Base-by-base conservation (phyloP, 768 basidiomycete genomes). In the Trametes cingulata region DNA sequence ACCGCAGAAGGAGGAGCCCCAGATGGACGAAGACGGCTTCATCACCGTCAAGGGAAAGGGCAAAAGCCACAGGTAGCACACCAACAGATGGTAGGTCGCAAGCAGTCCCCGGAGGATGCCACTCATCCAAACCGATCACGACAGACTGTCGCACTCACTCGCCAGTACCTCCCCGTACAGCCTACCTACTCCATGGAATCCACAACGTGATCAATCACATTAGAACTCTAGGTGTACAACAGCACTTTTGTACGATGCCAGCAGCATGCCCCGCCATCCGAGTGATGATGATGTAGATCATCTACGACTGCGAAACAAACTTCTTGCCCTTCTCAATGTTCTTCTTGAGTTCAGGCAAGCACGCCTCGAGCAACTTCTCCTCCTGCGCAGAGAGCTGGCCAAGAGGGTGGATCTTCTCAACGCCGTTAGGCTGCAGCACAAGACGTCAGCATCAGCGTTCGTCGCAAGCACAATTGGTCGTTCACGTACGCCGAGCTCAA, bases 261-360 rank as follows among this genome's bases (percentile, higher is more conserved):
- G 51, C 52, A 39, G 24, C 40, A 48, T 35, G 37, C 27, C 53
- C 48, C 40, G 15, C 22, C 10, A 36, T 41, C 45, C 57, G 6
- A 39, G 43, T 24, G 22, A 24, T 17, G 36, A 14, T 41, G 10
- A 13, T 2, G 39, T 24, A 9, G 22, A 29, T 29, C 51, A 27
- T 58, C 58, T 58, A 65, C 24, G 58, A 54, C 65, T 69, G 65
- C 54, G 67, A 82, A 65, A 84, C 88, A 64, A 92, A 93, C 43
- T 83, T 81, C 76, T 81, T 85, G 77, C 95, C 95, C 87, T 95
- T 98, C 77, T 92, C 91, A 69, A 98, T 96, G 85, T 97, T 98
- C 87, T 91, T 95, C 85, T 91, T 91, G 69, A 99, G 85, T 67
- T 94, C 93, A 65, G 93, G 92, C 69, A 95, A 73, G 81, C 90